Evolutionary conservation across 1,139 yeast species (phyloP).

Genomic region (Geotrichum siamense): DNA sequence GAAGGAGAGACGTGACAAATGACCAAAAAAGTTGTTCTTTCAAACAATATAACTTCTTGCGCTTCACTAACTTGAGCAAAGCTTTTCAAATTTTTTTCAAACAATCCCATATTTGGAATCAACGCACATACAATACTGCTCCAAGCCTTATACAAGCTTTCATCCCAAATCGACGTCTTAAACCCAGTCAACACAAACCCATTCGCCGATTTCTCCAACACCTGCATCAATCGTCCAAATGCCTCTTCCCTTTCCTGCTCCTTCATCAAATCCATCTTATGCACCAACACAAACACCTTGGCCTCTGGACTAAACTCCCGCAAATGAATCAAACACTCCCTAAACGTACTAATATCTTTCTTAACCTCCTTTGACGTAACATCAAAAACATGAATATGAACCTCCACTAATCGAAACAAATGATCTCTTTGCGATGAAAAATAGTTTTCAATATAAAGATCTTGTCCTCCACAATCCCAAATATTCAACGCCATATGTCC

Average conservation of each 20-base stretch:
- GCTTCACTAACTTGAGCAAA: constrained; percentile 76
- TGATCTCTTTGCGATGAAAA: constrained; percentile 81
- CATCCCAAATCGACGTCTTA: constrained; percentile 98
- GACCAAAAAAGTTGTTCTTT: constrained; percentile 86
- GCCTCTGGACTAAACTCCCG: constrained; percentile 86
- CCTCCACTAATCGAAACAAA: constrained; percentile 93
- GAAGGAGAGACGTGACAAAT: constrained; percentile 50
- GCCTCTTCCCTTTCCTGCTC: constrained; percentile 78
- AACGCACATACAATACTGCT: constrained; percentile 89
- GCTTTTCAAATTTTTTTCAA: constrained; percentile 68
- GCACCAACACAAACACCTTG: constrained; percentile 82
- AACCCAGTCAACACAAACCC: constrained; percentile 80
- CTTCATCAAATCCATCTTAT: constrained; percentile 94
- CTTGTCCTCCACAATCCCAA: constrained; percentile 98
- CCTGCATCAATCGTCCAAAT: constrained; percentile 75
- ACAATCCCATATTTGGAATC: constrained; percentile 81
- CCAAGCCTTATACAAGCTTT: constrained; percentile 94
- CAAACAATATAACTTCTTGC: constrained; percentile 85
- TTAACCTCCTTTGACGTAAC: constrained; percentile 89
- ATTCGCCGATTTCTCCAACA: constrained; percentile 66
- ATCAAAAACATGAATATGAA: constrained; percentile 93
- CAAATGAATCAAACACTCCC: constrained; percentile 72
- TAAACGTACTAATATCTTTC: constrained; percentile 88
- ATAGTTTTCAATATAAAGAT: constrained; percentile 92
- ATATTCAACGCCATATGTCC: constrained; percentile 92